phyloP scores from a whole-genome alignment of 495 filamentous ascomycete genomes.

The Corynascus novoguineensis region DNA sequence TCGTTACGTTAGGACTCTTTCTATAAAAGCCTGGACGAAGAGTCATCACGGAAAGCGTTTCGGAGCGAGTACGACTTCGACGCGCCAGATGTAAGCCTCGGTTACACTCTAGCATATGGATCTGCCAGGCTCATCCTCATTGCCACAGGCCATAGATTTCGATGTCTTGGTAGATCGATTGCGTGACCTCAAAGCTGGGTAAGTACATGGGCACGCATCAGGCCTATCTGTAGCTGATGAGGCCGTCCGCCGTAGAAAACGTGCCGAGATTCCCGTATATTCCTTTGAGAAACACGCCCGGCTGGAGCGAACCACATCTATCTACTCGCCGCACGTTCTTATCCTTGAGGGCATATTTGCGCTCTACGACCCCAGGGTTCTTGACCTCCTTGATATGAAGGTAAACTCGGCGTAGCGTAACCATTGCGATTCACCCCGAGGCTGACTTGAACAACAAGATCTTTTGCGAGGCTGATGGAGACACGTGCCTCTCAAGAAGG shows the following conservation, averaged over 20 bases:
- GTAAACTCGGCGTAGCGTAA: conserved; percentile 36
- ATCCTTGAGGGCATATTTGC: conserved; percentile 96
- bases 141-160: conserved; percentile 80
- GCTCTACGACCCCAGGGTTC: conserved; percentile 77
- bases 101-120: neutral
- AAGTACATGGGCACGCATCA: conserved; percentile 25
- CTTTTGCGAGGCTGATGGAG: conserved; percentile 92
- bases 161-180: conserved; percentile 78
- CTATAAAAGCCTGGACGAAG: conserved; percentile 76
- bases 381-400: conserved; percentile 87
- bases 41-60: conserved; percentile 72
- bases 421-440: neutral
- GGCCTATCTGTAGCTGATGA: conserved; percentile 4
- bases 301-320: conserved; percentile 67
- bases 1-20: conserved; percentile 70
- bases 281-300: conserved; percentile 92
- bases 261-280: conserved; percentile 88
- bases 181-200: conserved; percentile 86
- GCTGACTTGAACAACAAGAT: conserved; percentile 49
- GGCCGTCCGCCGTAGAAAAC: conserved; percentile 54
- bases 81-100: conserved; percentile 57
- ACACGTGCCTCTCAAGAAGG: conserved; percentile 87
- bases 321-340: conserved; percentile 94
- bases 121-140: conserved; percentile 16
- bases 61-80: conserved; percentile 94